A percentile compares a stretch with the other conserved stretches of the same genome.
Conservation (phyloP, 1,139 yeast species). For the Yamadazyma dushanensis region DNA sequence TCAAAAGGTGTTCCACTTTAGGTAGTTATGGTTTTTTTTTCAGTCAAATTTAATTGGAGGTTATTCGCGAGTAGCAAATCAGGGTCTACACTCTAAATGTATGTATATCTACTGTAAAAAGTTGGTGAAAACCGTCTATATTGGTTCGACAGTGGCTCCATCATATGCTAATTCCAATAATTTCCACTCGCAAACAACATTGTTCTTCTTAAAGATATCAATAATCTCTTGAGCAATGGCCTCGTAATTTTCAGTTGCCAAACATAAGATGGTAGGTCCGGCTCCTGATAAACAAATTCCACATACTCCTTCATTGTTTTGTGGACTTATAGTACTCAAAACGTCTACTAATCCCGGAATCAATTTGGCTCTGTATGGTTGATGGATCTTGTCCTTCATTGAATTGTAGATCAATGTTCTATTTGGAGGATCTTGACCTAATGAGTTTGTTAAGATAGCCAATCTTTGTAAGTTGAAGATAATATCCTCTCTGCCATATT, state of each 20-base stretch:
- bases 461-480: constrained; percentile 74
- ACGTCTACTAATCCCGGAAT: constrained; percentile 91
- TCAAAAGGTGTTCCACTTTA: too few species aligned
- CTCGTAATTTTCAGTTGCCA: constrained; percentile 87
- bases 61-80: neutral
- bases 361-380: constrained; percentile 86
- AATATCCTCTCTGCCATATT: constrained; percentile 78
- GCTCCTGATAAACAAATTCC: constrained; percentile 98
- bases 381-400: constrained; percentile 96
- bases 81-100: neutral
- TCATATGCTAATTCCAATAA: constrained; percentile 82
- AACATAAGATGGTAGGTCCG: constrained; percentile 93
- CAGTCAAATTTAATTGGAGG: constrained; percentile 5
- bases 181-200: constrained; percentile 77
- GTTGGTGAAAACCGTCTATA: neutral
- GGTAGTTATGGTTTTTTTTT: too few species aligned
- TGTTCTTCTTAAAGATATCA: constrained; percentile 62
- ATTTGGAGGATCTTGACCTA: constrained; percentile 80
- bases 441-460: constrained; percentile 62
- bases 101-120: neutral
- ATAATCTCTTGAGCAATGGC: constrained; percentile 78
- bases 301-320: constrained; percentile 76
- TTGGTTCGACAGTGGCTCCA: constrained; percentile 59
- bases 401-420: constrained; percentile 84
- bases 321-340: constrained; percentile 77